phyloP scores from a whole-genome alignment of 345 rosid genomes.

The Brassica carinata region DNA sequence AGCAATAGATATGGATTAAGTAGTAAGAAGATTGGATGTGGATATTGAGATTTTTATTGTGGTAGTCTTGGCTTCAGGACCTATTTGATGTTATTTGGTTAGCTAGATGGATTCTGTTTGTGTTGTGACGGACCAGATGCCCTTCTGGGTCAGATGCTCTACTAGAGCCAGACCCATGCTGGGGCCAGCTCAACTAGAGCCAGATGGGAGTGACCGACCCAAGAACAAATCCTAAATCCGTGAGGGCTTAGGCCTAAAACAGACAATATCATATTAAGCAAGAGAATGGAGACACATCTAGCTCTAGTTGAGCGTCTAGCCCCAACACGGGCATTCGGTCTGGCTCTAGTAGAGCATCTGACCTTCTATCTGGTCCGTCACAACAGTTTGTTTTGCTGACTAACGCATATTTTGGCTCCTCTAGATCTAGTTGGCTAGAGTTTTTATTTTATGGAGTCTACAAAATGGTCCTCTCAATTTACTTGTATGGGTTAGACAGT shows the following conservation, averaged over 20 bases:
- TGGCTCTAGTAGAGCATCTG: too few species aligned
- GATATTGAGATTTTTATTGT: neutral
- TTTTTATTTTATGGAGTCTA: neutral
- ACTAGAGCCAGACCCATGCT: too few species aligned
- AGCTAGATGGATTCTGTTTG: neutral
- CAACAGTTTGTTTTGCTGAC: neutral
- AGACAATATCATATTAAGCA: too few species aligned
- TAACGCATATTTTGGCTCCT: neutral
- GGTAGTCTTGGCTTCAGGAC: slow-evolving; percentile 3
- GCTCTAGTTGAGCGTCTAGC: too few species aligned
- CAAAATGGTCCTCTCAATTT: neutral
- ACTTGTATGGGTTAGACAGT: neutral
- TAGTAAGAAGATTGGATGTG: neutral
- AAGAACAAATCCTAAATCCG: too few species aligned
- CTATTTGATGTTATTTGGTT: neutral
- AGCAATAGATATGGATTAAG: neutral
- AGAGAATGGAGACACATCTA: too few species aligned
- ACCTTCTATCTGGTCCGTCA: too few species aligned
- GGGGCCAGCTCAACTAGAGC: too few species aligned
- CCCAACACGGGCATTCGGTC: too few species aligned
- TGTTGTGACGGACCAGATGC: neutral
- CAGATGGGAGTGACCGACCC: too few species aligned
- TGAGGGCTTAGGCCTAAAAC: too few species aligned
- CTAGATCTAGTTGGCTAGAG: slow-evolving; percentile 5
- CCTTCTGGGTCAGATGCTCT: too few species aligned